A percentile compares a stretch with the other conserved stretches of the same genome.
Evolutionary conservation across 225 moss, liverwort and hornwort species (phyloP).

Genomic region (Polytrichum formosum): DNA sequence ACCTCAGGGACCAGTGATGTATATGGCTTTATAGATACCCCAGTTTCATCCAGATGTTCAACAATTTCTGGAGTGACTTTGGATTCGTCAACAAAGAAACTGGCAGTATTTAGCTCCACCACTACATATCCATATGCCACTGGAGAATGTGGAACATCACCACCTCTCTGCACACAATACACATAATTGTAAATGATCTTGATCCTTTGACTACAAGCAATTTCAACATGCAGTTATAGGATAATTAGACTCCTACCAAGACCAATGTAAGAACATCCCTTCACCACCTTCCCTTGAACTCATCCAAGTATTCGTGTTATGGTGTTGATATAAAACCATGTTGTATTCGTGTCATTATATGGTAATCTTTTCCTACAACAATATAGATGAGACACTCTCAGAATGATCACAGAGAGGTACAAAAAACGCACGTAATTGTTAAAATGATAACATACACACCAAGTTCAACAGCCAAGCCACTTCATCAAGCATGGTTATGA

Average conservation of each 20-base stretch:
- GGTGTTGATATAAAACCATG: too few relatives aligned
- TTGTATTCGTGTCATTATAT: too few relatives aligned
- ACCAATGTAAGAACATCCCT: too few relatives aligned
- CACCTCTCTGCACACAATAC: slow-evolving; percentile 69
- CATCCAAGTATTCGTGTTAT: too few relatives aligned
- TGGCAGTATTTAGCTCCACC: slow-evolving; percentile 73
- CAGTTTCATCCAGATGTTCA: slow-evolving; percentile 64
- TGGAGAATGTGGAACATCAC: slow-evolving; percentile 88
- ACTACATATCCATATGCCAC: slow-evolving; percentile 89
- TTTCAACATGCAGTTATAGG: background rate
- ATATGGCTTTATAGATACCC: slow-evolving; percentile 72
- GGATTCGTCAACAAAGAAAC: slow-evolving; percentile 74
- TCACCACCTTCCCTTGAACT: too few relatives aligned
- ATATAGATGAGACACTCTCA: too few relatives aligned
- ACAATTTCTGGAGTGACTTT: slow-evolving; percentile 72
- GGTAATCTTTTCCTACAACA: too few relatives aligned
- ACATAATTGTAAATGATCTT: background rate
- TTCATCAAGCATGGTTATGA: slow-evolving; percentile 93
- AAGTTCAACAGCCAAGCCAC: slow-evolving; percentile 95
- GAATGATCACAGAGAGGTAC: too few relatives aligned
- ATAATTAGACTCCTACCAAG: too few relatives aligned
- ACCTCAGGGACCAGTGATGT: slow-evolving; percentile 64
- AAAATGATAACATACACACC: slow-evolving; percentile 34
- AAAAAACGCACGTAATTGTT: too few relatives aligned
- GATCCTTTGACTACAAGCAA: too few relatives aligned